Base-by-base conservation (phyloP, 495 filamentous ascomycete species). In the Xylaria acuta region DNA sequence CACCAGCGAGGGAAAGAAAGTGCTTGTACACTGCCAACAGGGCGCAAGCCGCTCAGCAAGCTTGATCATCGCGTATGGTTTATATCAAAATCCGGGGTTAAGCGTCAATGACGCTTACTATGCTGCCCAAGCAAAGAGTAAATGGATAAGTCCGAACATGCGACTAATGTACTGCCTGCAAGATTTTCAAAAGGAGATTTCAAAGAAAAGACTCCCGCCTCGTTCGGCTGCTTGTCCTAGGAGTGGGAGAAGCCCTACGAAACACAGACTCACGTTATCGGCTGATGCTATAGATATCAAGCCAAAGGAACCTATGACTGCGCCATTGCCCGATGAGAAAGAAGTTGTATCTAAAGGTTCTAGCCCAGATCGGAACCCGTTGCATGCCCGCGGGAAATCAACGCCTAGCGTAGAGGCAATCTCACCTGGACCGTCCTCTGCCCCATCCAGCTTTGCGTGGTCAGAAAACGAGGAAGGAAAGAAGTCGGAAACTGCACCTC, bases 101-200 rank as follows among this genome's bases (percentile, higher is more conserved):
- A 93, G 89, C 72, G 96, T 98, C 68, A 97, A 98, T 78, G 93
- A 97, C 63, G 94, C 95, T 68, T 99, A 99, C 77, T 89, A 94
- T 78, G 87, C 91, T 5, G 97, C 97, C 27, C 97, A 99, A 80
- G 86, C 86, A 54, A 92, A 93, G 77, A 98, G 95, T 78, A 90
- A 88, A 74, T 99, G 96, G 96, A 97, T 99, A 67, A 95, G 94
- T 18, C 96, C 96, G 1, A 99, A 99, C 78, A 99, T 99, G 96
- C 94, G 93, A 73, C 84, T 99, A 47, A 97, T 99, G 80, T 98
- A 98, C 83, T 95, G 96, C 80, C 85, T 99, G 64, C 95, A 97
- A 49, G 96, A 99, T 78, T 99, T 97, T 81, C 88, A 93, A 72
- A 90, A 90, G 74, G 88, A 90, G 72, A 82, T 94, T 11, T 75